phyloP scores from a whole-genome alignment of 2,329 filamentous ascomycete species.

The Lachnellula hyalina region DNA sequence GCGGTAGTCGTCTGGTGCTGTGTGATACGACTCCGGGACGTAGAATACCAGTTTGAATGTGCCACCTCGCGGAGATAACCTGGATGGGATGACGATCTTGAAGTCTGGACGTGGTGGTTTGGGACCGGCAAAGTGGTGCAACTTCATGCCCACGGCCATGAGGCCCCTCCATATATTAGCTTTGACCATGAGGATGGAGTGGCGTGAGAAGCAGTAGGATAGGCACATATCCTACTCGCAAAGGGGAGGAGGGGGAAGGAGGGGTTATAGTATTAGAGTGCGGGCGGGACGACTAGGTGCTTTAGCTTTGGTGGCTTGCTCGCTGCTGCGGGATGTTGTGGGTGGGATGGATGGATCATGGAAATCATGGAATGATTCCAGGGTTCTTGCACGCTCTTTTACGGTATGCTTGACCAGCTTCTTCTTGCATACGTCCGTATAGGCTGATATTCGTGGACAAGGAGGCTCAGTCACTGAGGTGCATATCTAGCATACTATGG shows the following conservation, averaged over 20 bases:
- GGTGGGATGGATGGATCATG: no score
- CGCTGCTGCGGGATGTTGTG: no score
- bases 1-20: constrained; percentile 22
- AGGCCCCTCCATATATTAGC: constrained; percentile 30
- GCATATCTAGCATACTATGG: neutral
- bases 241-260: neutral
- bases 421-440: neutral
- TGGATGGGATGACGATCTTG: constrained; percentile 29
- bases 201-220: constrained; percentile 16
- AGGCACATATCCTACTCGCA: neutral
- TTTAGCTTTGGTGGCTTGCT: neutral
- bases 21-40: constrained; percentile 35
- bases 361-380: no score
- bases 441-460: neutral
- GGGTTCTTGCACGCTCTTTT: no score
- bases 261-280: neutral
- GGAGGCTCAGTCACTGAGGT: neutral
- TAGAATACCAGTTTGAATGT: constrained; percentile 40
- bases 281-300: neutral
- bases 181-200: constrained; percentile 27
- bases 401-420: neutral
- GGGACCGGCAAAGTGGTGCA: constrained; percentile 30
- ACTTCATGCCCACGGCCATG: constrained; percentile 32
- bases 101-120: constrained; percentile 28
- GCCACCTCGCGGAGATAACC: constrained; percentile 25